These are phyloP conservation scores for Phialemonium atrogriseum DNA, from an alignment of 2,329 filamentous ascomycete genomes.

Conservation along the genomic window DNA sequence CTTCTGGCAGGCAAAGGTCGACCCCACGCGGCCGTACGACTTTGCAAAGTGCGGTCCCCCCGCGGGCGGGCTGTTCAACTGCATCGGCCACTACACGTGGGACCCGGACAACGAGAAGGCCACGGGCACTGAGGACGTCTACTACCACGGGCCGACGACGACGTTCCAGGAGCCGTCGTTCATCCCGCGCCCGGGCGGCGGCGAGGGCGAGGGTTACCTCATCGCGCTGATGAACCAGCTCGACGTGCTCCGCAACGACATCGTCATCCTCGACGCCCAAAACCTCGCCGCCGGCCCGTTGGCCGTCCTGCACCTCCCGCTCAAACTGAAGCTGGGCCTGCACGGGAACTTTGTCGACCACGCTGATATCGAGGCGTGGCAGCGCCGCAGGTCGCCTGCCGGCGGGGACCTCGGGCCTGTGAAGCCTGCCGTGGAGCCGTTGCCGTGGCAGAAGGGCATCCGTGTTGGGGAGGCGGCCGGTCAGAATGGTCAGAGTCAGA, in stretches of 20 bases:
- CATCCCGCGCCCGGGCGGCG: slow-evolving; percentile 31
- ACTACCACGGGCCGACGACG: slow-evolving; percentile 33
- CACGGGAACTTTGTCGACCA: slow-evolving; percentile 35
- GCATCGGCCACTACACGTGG: slow-evolving; percentile 36
- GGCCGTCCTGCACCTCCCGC: slow-evolving; percentile 29
- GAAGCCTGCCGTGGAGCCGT: slow-evolving; percentile 23
- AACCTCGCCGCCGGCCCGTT: slow-evolving; percentile 28
- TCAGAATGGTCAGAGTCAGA: too few relatives aligned
- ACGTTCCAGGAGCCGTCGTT: slow-evolving; percentile 47
- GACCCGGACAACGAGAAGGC: slow-evolving; percentile 11
- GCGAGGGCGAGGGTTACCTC: slow-evolving; percentile 42
- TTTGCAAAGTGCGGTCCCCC: slow-evolving; percentile 33
- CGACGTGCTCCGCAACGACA: slow-evolving; percentile 34
- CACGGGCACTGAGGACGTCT: slow-evolving; percentile 29
- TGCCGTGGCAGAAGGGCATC: slow-evolving; percentile 32
- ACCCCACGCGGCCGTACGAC: slow-evolving; percentile 29
- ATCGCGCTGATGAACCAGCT: slow-evolving; percentile 37
- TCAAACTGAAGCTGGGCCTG: slow-evolving; percentile 30
- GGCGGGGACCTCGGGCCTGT: slow-evolving; percentile 29
- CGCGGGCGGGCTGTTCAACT: slow-evolving; percentile 36
- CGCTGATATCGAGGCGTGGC: slow-evolving; percentile 33
- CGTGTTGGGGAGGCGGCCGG: too few relatives aligned
- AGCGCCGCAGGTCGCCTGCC: slow-evolving; percentile 20
- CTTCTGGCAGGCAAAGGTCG: slow-evolving; percentile 35
- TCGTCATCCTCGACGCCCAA: slow-evolving; percentile 33